Percentiles rank a stretch among this genome's conserved stretches.
These are phyloP conservation scores for Vaccinium darrowii DNA, from an alignment of 148 eudicot species.

Conservation along the genomic window DNA sequence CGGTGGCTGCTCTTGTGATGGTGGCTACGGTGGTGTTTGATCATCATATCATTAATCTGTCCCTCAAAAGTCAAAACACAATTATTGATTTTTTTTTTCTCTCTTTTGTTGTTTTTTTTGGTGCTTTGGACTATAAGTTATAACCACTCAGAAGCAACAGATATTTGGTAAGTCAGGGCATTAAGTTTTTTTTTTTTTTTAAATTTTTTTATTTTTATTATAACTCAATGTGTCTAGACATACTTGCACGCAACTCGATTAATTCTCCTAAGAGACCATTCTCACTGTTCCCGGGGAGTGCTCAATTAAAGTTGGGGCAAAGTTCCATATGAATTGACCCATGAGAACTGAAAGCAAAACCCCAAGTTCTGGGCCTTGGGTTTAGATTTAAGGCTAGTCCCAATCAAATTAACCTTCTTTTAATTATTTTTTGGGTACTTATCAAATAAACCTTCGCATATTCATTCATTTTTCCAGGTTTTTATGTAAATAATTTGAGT, in stretches of 20 bases:
- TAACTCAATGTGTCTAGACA: not conserved
- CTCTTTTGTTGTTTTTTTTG: not conserved
- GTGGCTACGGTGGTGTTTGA: constrained; percentile 34
- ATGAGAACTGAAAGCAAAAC: not conserved
- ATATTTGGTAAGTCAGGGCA: not conserved
- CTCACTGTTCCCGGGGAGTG: not conserved
- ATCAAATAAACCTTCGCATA: not conserved
- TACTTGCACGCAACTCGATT: not conserved
- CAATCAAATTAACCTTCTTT: not conserved
- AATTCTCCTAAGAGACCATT: no score
- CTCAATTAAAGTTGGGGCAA: not conserved
- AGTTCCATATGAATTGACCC: not conserved
- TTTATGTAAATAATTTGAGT: not conserved
- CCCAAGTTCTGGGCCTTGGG: not conserved
- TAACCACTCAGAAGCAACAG: not conserved
- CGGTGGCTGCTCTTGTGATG: constrained; percentile 47
- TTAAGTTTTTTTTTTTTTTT: not conserved
- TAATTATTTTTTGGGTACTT: not conserved
- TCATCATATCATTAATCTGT: not conserved
- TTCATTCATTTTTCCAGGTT: not conserved
- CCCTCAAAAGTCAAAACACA: not conserved
- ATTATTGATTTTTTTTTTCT: not conserved
- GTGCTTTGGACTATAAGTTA: not conserved
- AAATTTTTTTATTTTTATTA: no score
- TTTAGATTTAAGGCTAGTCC: not conserved